phyloP scores from a whole-genome alignment of 2,329 filamentous ascomycete genomes.

The Tolypocladium sp. region DNA sequence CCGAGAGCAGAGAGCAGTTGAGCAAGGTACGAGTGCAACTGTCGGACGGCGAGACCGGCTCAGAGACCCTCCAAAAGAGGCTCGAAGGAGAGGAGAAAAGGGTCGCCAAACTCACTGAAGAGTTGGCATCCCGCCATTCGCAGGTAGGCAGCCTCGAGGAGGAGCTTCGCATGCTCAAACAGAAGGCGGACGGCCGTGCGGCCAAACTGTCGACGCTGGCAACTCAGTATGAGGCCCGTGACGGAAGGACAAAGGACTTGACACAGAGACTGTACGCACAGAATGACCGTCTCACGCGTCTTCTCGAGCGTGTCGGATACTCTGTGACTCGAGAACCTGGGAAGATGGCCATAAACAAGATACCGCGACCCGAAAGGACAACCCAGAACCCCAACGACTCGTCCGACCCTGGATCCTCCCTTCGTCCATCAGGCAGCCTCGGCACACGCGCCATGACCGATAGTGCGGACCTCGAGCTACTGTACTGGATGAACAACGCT shows the following conservation, averaged over 20 bases:
- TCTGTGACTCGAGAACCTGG: constrained; percentile 66
- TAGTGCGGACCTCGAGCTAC: constrained; percentile 58
- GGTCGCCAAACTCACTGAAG: constrained; percentile 56
- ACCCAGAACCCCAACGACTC: constrained; percentile 48
- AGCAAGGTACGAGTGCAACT: constrained; percentile 60
- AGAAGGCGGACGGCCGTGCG: constrained; percentile 50
- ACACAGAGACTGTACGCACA: constrained; percentile 76
- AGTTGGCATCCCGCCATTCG: constrained; percentile 67
- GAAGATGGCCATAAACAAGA: constrained; percentile 65
- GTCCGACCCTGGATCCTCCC: constrained; percentile 43
- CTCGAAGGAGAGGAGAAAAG: constrained; percentile 69
- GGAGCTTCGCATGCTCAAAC: constrained; percentile 60
- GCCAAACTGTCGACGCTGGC: constrained; percentile 40
- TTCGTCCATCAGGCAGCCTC: constrained; percentile 44
- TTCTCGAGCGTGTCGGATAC: constrained; percentile 83
- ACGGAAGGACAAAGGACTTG: constrained; percentile 68
- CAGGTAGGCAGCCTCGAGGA: constrained; percentile 68
- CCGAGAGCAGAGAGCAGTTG: constrained; percentile 61
- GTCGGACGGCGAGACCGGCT: constrained; percentile 75
- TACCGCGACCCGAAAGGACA: constrained; percentile 49
- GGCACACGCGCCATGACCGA: constrained; percentile 48
- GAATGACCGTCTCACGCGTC: constrained; percentile 71
- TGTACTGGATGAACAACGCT: constrained; percentile 73
- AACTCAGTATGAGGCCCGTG: constrained; percentile 58
- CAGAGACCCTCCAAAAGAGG: constrained; percentile 65